A percentile compares a stretch with the other conserved stretches of the same genome.
phyloP scores from a whole-genome alignment of 495 filamentous ascomycete genomes.

The Bryoglossum gracile region DNA sequence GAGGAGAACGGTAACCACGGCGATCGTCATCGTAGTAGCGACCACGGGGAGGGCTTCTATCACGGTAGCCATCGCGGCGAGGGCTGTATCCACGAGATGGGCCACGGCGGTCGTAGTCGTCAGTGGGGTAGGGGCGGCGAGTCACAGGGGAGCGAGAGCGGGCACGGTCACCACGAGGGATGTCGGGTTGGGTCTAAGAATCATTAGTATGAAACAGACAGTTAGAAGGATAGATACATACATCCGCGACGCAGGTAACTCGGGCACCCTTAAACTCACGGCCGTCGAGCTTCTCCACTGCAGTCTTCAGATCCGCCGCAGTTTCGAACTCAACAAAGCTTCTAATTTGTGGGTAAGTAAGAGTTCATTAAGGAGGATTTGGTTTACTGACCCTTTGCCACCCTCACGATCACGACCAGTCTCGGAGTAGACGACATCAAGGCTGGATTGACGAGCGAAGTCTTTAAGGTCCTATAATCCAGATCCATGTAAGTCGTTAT shows the following conservation, averaged over 20 bases:
- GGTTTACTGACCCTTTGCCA: constrained; percentile 76
- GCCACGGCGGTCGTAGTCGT: constrained; percentile 71
- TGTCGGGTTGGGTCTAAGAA: constrained; percentile 48
- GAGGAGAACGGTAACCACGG: constrained; percentile 66
- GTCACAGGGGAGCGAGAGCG: constrained; percentile 73
- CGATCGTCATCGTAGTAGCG: constrained; percentile 70
- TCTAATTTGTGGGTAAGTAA: constrained; percentile 24
- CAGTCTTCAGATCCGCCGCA: constrained; percentile 76
- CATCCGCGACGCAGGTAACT: constrained; percentile 80
- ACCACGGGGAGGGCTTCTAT: constrained; percentile 70
- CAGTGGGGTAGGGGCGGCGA: constrained; percentile 61
- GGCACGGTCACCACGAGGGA: constrained; percentile 64
- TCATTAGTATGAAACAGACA: background rate
- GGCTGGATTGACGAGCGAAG: constrained; percentile 91
- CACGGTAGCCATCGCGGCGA: constrained; percentile 74
- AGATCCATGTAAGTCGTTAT: constrained; percentile 53
- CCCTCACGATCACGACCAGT: constrained; percentile 85
- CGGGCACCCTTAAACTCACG: constrained; percentile 82
- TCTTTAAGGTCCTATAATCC: constrained; percentile 97
- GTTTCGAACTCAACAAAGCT: constrained; percentile 99
- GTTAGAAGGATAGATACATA: constrained; percentile 38
- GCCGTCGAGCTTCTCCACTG: constrained; percentile 86
- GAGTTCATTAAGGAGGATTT: background rate
- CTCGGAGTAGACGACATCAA: constrained; percentile 98
- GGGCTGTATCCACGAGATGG: constrained; percentile 71